Evolutionary conservation across 2,329 filamentous ascomycete species (phyloP).

Genomic region (Tolypocladium cylindrosporum): DNA sequence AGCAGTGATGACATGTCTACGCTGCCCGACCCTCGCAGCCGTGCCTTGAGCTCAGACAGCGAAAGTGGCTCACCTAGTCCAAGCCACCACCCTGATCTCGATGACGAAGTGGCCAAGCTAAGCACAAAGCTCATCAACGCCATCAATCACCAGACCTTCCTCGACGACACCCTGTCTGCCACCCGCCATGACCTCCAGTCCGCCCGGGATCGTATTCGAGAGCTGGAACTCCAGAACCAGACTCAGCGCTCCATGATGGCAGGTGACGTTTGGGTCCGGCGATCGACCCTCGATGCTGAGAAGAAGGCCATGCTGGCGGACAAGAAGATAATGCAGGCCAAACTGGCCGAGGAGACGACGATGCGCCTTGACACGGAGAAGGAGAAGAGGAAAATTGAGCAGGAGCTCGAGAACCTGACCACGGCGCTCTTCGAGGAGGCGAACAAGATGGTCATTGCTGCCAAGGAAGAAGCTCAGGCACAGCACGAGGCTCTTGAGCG

Average conservation of each 20-base stretch:
- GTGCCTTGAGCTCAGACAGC: slow-evolving; percentile 35
- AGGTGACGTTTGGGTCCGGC: slow-evolving; percentile 66
- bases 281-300: slow-evolving; percentile 64
- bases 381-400: slow-evolving; percentile 83
- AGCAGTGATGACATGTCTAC: slow-evolving; percentile 57
- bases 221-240: slow-evolving; percentile 56
- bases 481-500: slow-evolving; percentile 74
- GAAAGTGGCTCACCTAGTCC: slow-evolving; percentile 21
- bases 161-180: slow-evolving; percentile 79
- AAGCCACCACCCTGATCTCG: slow-evolving; percentile 43
- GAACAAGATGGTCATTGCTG: slow-evolving; percentile 89
- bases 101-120: slow-evolving; percentile 72
- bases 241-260: slow-evolving; percentile 63
- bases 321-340: slow-evolving; percentile 47
- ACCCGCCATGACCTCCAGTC: slow-evolving; percentile 75
- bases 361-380: slow-evolving; percentile 57
- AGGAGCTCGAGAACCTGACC: slow-evolving; percentile 83
- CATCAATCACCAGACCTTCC: slow-evolving; percentile 87
- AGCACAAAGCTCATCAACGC: slow-evolving; percentile 96
- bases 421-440: slow-evolving; percentile 95
- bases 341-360: slow-evolving; percentile 54
- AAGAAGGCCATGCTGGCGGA: slow-evolving; percentile 50
- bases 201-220: slow-evolving; percentile 54
- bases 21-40: slow-evolving; percentile 53
- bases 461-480: slow-evolving; percentile 78